Base-by-base conservation (phyloP, 345 rosid genomes). In the Ricinus communis region DNA sequence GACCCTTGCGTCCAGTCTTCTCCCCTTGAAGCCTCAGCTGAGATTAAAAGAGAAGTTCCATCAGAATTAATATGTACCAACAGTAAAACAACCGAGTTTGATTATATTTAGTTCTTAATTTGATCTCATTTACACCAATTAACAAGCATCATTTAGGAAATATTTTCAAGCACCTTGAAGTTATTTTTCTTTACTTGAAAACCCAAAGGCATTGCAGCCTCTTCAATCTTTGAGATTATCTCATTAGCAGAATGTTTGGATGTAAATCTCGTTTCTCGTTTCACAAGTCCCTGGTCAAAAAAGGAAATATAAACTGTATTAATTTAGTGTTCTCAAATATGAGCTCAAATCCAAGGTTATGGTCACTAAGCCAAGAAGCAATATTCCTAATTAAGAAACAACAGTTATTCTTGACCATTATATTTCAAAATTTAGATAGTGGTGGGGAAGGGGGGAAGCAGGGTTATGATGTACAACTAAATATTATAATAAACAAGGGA, bases 1-100 rank as follows among this genome's bases (percentile, higher is more conserved):
- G 99, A 76, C 99, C 99, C 86, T 95, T 95, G n/a, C 99, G 93
- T 45, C 99, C 99, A 72, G 90, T 86, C 80, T 95, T 93, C 65
- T 89, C 98, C 60, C 98, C 99, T 50, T 80, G 79, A 71, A 95
- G 87, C 87, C 93, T 95, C 90, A 95, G 74, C 99, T 95, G 83
- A 50, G 62, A 69, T 18, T 52, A 15, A 19, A 72, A 77, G 13
- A 1, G 25, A n/a, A 11, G 27, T 22, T 43, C 53, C 70, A 65
- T 54, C 36, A 73, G 50, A 61, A 50, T 51, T 47, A 50, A 65
- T 63, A 68, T 16, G 53, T 62, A 28, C 14, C 19, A 47, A 57
- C 46, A 16, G 46, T 47, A 30, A 55, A 30, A 41, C 24, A 36
- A 28, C 63, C 9, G 6, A 50, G 45, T 10, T 5, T 7, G 28